Evolutionary conservation across 306 rosid genomes (phyloP).

Genomic region (Corylus heterophylla): DNA sequence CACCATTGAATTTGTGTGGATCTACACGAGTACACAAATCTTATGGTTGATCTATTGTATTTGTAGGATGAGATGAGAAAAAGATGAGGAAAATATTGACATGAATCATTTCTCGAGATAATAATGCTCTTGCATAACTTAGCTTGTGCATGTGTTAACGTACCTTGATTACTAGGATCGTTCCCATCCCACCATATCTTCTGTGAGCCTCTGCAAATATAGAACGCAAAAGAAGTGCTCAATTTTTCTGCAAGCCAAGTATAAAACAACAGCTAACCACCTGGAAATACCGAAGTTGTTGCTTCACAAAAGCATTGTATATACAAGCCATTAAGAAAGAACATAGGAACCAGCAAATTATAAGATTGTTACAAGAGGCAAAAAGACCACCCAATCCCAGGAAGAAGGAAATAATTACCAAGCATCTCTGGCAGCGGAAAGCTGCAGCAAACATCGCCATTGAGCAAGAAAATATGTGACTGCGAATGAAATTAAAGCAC

Average conservation of each 20-base stretch:
- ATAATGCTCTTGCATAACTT: slow-evolving; percentile 12
- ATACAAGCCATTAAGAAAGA: slow-evolving; percentile 4
- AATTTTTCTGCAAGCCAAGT: slow-evolving; percentile 13
- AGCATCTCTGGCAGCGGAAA: slow-evolving; percentile 93
- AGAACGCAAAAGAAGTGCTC: slow-evolving; percentile 10
- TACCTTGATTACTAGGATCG: slow-evolving; percentile 88
- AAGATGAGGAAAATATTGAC: no score
- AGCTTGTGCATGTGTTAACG: slow-evolving; percentile 19
- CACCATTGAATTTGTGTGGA: no score
- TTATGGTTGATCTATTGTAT: no score
- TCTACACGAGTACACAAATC: no score
- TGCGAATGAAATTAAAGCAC: slow-evolving; percentile 46
- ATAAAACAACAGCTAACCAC: slow-evolving; percentile 17
- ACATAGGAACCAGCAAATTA: neutral
- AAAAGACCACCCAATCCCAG: slow-evolving; percentile 6
- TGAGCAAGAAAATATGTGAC: slow-evolving; percentile 88
- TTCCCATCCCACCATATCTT: slow-evolving; percentile 89
- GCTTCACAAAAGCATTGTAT: slow-evolving; percentile 17
- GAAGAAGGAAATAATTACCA: slow-evolving; percentile 46
- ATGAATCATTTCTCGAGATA: neutral
- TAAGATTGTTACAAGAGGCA: slow-evolving; percentile 16
- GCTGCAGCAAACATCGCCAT: slow-evolving; percentile 93
- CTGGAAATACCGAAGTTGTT: slow-evolving; percentile 7
- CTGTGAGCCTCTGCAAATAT: slow-evolving; percentile 76
- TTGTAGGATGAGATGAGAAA: no score